Conservation (phyloP, 306 rosid species). For the Biancaea sappan region DNA sequence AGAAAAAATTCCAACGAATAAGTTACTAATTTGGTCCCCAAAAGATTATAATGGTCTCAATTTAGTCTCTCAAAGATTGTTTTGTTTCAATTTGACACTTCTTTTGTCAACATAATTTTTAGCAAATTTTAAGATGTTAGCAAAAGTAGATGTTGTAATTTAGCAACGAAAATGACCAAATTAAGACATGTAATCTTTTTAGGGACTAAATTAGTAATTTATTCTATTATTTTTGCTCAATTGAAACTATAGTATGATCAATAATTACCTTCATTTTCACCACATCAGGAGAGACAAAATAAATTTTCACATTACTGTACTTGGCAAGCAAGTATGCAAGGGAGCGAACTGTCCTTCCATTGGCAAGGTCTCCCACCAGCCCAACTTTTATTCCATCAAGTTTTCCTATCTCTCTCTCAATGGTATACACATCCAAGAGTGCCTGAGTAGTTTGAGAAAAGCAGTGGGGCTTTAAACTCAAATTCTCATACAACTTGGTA, state of each 20-base stretch:
- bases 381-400: slow-evolving; percentile 79
- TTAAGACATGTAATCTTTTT: background rate
- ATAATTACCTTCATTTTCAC: slow-evolving; percentile 82
- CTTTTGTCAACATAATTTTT: too few species aligned
- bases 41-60: too few species aligned
- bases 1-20: too few species aligned
- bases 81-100: too few species aligned
- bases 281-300: slow-evolving; percentile 77
- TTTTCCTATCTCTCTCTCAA: slow-evolving; percentile 79
- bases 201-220: background rate
- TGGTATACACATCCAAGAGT: slow-evolving; percentile 79
- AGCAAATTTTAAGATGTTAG: too few species aligned
- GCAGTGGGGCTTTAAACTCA: slow-evolving; percentile 8
- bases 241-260: slow-evolving; percentile 10
- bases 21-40: background rate
- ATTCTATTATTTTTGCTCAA: background rate
- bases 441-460: slow-evolving; percentile 56
- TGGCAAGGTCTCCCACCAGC: slow-evolving; percentile 89
- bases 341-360: slow-evolving; percentile 89
- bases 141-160: too few species aligned
- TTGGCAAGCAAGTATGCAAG: slow-evolving; percentile 85
- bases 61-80: too few species aligned
- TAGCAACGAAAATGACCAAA: too few species aligned
- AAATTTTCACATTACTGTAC: slow-evolving; percentile 71
- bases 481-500: background rate